Evolutionary conservation across 2,329 filamentous ascomycete species (phyloP).

Genomic region (Aspergillus quadricinctus): DNA sequence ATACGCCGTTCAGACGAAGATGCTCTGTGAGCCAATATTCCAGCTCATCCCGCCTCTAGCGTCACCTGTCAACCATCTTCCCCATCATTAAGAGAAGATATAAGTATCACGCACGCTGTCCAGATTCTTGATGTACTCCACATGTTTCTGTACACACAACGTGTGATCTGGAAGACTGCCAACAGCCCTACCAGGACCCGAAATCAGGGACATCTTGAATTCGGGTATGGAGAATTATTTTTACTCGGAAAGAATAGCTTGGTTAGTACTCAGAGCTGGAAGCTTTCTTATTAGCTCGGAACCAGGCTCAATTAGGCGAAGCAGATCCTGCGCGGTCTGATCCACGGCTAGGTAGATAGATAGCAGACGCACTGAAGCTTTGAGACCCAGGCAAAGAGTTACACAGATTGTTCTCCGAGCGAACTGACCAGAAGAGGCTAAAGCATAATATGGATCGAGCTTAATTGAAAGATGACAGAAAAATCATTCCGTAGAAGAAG

Average conservation of each 20-base stretch:
- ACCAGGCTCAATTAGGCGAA: background rate
- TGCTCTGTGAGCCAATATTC: constrained; percentile 99
- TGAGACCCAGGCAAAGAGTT: background rate
- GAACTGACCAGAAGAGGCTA: background rate
- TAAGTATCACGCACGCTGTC: constrained; percentile 63
- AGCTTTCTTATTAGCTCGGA: background rate
- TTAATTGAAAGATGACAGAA: background rate
- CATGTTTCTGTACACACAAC: constrained; percentile 64
- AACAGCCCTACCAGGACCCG: constrained; percentile 54
- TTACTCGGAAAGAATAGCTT: background rate
- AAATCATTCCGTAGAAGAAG: background rate
- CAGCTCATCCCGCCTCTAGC: constrained; percentile 80
- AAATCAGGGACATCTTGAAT: constrained; percentile 54
- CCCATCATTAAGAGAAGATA: constrained; percentile 16
- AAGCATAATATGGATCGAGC: background rate
- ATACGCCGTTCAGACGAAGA: constrained; percentile 88
- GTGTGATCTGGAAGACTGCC: constrained; percentile 44
- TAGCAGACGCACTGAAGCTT: background rate
- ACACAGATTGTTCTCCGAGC: background rate
- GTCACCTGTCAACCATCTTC: constrained; percentile 33
- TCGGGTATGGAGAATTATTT: background rate
- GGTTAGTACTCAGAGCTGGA: background rate
- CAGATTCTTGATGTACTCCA: constrained; percentile 87
- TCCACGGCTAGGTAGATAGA: background rate
- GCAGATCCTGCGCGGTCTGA: background rate